These are phyloP conservation scores for Epichloe coenophiala DNA, from an alignment of 2,329 filamentous ascomycete genomes.

Conservation along the genomic window DNA sequence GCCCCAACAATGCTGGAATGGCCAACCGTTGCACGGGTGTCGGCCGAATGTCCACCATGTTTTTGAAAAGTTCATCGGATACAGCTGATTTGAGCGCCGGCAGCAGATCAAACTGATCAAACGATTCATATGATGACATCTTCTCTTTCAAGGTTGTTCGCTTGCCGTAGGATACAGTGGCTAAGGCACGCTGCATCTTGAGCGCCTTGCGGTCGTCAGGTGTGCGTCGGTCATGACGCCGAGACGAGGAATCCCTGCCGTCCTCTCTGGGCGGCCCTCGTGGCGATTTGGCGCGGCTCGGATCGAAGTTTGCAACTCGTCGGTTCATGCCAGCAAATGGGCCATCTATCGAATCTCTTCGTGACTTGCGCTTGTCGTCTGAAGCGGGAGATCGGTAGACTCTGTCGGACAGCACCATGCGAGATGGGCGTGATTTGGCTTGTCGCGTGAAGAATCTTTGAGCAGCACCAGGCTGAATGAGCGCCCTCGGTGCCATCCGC, in stretches of 20 bases:
- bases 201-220: constrained; percentile 53
- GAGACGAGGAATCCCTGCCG: constrained; percentile 10
- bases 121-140: constrained; percentile 59
- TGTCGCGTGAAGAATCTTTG: constrained; percentile 24
- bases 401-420: constrained; percentile 44
- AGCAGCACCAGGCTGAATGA: constrained; percentile 19
- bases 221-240: constrained; percentile 22
- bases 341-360: constrained; percentile 27
- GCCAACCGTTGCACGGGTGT: constrained; percentile 84
- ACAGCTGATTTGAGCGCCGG: constrained; percentile 60
- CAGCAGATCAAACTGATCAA: constrained; percentile 68
- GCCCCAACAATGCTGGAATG: constrained; percentile 65
- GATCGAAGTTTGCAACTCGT: constrained; percentile 29
- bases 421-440: constrained; percentile 30
- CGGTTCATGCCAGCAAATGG: constrained; percentile 45
- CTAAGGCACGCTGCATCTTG: constrained; percentile 80
- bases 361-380: constrained; percentile 21
- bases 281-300: constrained; percentile 10
- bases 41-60: constrained; percentile 61
- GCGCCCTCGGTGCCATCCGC: constrained; percentile 6
- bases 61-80: constrained; percentile 57
- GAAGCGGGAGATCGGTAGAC: constrained; percentile 29
- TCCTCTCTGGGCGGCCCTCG: constrained; percentile 8
- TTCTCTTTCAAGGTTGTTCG: constrained; percentile 36
- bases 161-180: constrained; percentile 62